Evolutionary conservation across 352 stramenopile species (phyloP), one percentile per base, ranked within the genome.

Genomic region (Pythium vanterpoolii): DNA sequence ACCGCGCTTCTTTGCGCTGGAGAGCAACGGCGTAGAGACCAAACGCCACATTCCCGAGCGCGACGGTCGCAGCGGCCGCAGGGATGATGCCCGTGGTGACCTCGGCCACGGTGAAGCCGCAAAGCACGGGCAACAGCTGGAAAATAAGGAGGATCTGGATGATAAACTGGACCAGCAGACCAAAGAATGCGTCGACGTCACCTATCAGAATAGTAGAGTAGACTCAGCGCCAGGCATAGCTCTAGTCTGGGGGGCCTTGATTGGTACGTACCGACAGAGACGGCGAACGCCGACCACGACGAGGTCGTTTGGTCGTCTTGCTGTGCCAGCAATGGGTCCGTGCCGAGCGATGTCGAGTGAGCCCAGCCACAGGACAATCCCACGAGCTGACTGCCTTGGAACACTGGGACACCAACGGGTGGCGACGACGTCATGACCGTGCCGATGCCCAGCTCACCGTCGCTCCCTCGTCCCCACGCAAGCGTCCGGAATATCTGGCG

Each of bases 101-200:
- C 2, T 65, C 33, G 5, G 38, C 47, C 5, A 49, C 28, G 13
- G 65, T 61, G 16, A 80, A 62, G 38, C 69, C 68, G 45, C 69
- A 71, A 21, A 62, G 64, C 18, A 60, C 47, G 16, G 64, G 65
- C 24, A 77, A 19, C 0, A 75, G 51, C 34, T 66, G 57, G 27
- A 70, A 66, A 21, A 80, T 69, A 43, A 75, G 66, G 31, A 80
- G 59, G 14, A 80, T 71, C 34, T 73, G 62, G 34, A 77, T 72
- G 51, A 77, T 58, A 24, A 66, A 73, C 51, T 75, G 71, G n/a
- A 79, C 60, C 1, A 76, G 50, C 48, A 76, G 54, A 3, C 65
- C 71, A 19, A 73, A 76, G 43, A 74, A 74, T 2, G 71, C 71
- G 50, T 79, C 71, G 19, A 73, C 59, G 52, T 79, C 71, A 16